Evolutionary conservation across 108 stramenopile species (phyloP), one percentile per base, ranked within the genome.

Genomic region (Epithemia pelagica): DNA sequence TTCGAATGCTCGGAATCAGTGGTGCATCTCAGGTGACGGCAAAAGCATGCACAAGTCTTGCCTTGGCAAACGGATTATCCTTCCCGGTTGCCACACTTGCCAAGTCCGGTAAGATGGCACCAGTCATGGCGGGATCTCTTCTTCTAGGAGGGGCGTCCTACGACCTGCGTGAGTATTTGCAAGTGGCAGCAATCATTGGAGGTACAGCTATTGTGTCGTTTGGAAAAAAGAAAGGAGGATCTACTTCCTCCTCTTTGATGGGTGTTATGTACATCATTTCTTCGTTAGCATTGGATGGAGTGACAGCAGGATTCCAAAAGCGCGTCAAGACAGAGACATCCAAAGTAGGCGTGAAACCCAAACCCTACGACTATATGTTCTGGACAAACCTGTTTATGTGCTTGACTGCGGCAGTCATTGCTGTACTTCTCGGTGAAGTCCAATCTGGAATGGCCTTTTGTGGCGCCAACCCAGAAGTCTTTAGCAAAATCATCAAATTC

Each of bases 311-410:
- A 65, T 86, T 94, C 68, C 95, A 96, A 66, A 92, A 91, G 73
- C 81, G 87, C 51, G 79, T 96, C 58, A 96, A 96, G 82, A 73
- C 82, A 8, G 89, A 92, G 28, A 89, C 89, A 30, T 84, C 89
- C 29, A 90, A 96, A 73, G 85, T 79, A 8, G 90, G 92, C 24
- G 92, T 91, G 37, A 90, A 89, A 70, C 90, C 90, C 58, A 91
- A 93, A 76, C 90, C 95, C 19, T 95, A 95, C 67, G 95, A 95
- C 71, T 90, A 93, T 67, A 95, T 95, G 95, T 93, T 92, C 64
- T 95, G 89, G 89, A 95, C 95, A 54, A 95, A 95, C 71, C 61
- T 92, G 1, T 93, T 85, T 81, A 95, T 95, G 95, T 83, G 79
- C 62, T 58, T 89, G 22, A 91, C 90, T 0, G 95, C 91, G 0